Evolutionary conservation across 495 filamentous ascomycete genomes (phyloP).

Genomic region (Aspergillus saccharolyticus): DNA sequence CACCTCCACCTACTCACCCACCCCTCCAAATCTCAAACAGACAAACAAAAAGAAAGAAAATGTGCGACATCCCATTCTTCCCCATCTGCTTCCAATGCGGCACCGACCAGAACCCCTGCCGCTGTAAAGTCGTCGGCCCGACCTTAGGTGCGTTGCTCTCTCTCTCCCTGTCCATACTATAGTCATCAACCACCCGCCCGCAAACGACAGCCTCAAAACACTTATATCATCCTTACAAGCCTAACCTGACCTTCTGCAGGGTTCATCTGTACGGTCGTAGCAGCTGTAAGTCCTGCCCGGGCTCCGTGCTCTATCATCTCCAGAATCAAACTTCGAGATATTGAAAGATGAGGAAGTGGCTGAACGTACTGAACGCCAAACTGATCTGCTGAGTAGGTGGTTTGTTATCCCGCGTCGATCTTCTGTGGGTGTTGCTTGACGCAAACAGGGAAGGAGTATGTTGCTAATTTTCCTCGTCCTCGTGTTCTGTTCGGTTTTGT

Average conservation of each 20-base stretch:
- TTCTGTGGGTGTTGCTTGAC: slow-evolving; percentile 58
- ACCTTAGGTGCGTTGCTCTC: slow-evolving; percentile 42
- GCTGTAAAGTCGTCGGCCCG: slow-evolving; percentile 58
- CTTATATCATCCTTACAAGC: no score
- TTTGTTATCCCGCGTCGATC: slow-evolving; percentile 55
- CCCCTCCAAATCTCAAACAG: background rate
- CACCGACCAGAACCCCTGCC: slow-evolving; percentile 57
- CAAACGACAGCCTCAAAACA: no score
- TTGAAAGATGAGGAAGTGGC: no score
- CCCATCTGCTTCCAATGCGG: slow-evolving; percentile 52
- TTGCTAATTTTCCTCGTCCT: slow-evolving; percentile 1
- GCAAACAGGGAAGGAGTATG: slow-evolving; percentile 53
- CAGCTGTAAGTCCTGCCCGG: slow-evolving; percentile 42
- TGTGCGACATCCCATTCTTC: slow-evolving; percentile 38
- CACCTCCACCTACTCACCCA: background rate
- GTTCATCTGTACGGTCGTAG: slow-evolving; percentile 44
- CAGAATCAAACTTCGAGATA: no score
- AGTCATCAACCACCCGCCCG: no score
- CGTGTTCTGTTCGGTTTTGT: background rate
- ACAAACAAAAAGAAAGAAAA: slow-evolving; percentile 12
- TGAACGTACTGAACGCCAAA: no score
- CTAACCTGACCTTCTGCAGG: slow-evolving; percentile 19
- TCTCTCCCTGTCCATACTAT: background rate
- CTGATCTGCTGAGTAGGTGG: slow-evolving; percentile 31
- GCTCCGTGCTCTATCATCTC: no score